These are phyloP conservation scores for Paspalum notatum DNA, from an alignment of 176 grass and related monocot species.

Conservation along the genomic window DNA sequence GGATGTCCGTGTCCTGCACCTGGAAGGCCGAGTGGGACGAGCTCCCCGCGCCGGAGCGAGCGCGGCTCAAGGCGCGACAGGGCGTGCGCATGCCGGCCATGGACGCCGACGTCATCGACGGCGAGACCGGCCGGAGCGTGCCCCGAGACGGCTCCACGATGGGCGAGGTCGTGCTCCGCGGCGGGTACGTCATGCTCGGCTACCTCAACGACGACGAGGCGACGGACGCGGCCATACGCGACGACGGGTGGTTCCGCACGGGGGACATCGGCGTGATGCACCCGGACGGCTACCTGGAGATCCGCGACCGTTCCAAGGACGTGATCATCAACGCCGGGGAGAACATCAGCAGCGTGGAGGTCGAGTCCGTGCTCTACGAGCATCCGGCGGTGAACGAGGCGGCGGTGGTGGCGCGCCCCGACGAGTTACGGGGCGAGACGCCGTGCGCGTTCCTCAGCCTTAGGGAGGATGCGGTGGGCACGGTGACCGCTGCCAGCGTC, in stretches of 20 bases:
- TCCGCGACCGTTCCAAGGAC: constrained; percentile 90
- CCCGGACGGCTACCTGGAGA: constrained; percentile 78
- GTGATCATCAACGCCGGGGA: constrained; percentile 94
- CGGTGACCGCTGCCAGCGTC: constrained; percentile 55
- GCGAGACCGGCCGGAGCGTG: constrained; percentile 53
- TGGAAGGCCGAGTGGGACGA: constrained; percentile 81
- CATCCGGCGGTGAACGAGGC: constrained; percentile 77
- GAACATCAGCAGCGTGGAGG: constrained; percentile 97
- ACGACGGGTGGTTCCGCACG: constrained; percentile 82
- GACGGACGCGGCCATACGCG: constrained; percentile 45
- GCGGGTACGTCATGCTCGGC: constrained; percentile 62
- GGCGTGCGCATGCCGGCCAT: constrained; percentile 62
- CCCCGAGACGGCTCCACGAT: constrained; percentile 55
- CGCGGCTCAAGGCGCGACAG: constrained; percentile 70
- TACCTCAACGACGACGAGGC: constrained; percentile 60
- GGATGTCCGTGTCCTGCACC: constrained; percentile 59
- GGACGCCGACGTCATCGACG: constrained; percentile 61
- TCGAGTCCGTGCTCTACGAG: constrained; percentile 72
- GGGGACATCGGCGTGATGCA: constrained; percentile 86
- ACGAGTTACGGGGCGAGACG: constrained; percentile 88
- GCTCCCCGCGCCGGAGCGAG: constrained; percentile 60
- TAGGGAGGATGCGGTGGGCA: constrained; percentile 31
- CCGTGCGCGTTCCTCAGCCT: constrained; percentile 86
- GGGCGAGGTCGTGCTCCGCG: constrained; percentile 77
- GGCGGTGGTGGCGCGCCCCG: constrained; percentile 73